Evolutionary conservation across 805 yeast genomes (phyloP).

Genomic region (Crinitomyces ghanaensis): DNA sequence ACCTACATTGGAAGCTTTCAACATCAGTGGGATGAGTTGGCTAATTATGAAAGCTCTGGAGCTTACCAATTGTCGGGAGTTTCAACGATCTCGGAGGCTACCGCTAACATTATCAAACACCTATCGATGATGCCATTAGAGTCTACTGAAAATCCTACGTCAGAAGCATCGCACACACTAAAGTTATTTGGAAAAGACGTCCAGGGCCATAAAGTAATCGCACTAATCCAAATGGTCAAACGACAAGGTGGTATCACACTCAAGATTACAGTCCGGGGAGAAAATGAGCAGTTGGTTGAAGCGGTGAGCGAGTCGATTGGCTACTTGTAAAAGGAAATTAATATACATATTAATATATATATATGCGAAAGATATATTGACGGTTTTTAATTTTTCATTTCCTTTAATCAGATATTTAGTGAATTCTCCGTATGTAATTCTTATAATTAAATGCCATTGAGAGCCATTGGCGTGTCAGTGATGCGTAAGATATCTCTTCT

Average conservation of each 20-base stretch:
- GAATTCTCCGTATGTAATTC: too few relatives aligned
- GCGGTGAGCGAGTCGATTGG: constrained; percentile 35
- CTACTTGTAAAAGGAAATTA: constrained; percentile 11
- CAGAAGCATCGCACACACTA: constrained; percentile 50
- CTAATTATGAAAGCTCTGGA: constrained; percentile 41
- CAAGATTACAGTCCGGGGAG: constrained; percentile 34
- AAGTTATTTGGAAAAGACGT: constrained; percentile 73
- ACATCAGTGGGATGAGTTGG: constrained; percentile 59
- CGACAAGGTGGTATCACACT: constrained; percentile 36
- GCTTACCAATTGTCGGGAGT: constrained; percentile 54
- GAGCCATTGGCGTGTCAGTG: too few relatives aligned
- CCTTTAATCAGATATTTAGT: too few relatives aligned
- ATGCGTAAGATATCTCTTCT: too few relatives aligned
- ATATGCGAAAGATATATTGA: too few relatives aligned
- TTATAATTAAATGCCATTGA: too few relatives aligned
- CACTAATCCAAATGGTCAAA: constrained; percentile 32
- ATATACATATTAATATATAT: background rate
- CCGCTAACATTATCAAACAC: constrained; percentile 37
- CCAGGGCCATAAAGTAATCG: constrained; percentile 37
- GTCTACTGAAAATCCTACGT: constrained; percentile 53
- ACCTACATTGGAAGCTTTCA: constrained; percentile 69
- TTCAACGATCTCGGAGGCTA: constrained; percentile 41
- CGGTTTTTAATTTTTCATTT: too few relatives aligned
- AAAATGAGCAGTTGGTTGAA: constrained; percentile 34
- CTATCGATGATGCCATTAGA: constrained; percentile 66